Conservation (phyloP, 2,329 filamentous ascomycete genomes). For the Monosporascus sp. region DNA sequence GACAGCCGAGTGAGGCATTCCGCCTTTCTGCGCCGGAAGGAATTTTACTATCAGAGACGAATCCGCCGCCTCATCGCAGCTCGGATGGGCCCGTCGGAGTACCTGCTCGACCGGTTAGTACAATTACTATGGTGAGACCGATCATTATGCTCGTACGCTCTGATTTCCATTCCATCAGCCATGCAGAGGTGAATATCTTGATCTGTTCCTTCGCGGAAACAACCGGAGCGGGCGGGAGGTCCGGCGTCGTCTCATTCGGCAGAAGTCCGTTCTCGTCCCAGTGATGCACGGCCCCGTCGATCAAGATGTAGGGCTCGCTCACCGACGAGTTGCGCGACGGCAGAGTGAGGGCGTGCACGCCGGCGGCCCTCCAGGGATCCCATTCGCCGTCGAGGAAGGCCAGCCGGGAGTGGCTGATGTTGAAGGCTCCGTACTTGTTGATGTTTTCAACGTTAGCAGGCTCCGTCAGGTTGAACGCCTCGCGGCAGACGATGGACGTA, state of each 20-base stretch:
- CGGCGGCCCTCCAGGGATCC: constrained; percentile 75
- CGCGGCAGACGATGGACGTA: constrained; percentile 54
- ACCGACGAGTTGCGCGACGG: constrained; percentile 52
- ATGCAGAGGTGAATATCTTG: constrained; percentile 57
- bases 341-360: constrained; percentile 61
- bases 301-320: constrained; percentile 67
- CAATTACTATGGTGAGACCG: neutral
- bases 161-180: constrained; percentile 52
- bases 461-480: constrained; percentile 63
- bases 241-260: constrained; percentile 51
- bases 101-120: neutral
- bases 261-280: constrained; percentile 73
- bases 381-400: constrained; percentile 72
- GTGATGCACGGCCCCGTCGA: constrained; percentile 71
- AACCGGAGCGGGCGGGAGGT: constrained; percentile 54
- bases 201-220: constrained; percentile 53
- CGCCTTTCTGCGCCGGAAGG: too few species aligned
- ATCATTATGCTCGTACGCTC: neutral
- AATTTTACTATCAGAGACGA: too few species aligned
- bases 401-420: constrained; percentile 67
- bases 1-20: too few species aligned
- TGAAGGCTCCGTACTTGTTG: constrained; percentile 71
- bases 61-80: too few species aligned
- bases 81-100: too few species aligned
- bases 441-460: constrained; percentile 59